Percentiles rank a stretch among this genome's conserved stretches.
Evolutionary conservation across 495 filamentous ascomycete genomes (phyloP).

Genomic region (Astrothelium subdiscretum): DNA sequence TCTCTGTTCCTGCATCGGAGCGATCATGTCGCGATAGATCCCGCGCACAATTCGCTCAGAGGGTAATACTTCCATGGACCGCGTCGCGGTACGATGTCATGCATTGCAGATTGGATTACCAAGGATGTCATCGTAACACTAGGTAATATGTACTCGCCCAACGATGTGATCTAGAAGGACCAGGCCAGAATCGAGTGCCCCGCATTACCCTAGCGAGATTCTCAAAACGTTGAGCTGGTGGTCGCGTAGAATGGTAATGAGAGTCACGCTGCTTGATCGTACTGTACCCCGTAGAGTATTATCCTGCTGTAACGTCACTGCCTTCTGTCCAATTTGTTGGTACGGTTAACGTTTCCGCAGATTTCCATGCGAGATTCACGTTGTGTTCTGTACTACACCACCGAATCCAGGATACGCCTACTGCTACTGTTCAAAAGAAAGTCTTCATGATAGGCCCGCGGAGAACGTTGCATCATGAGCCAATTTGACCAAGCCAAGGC

Average conservation of each 20-base stretch:
- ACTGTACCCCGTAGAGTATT: background rate
- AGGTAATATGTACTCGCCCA: background rate
- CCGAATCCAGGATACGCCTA: background rate
- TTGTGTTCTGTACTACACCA: background rate
- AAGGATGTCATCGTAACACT: too few species aligned
- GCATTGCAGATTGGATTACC: background rate
- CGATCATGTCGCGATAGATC: background rate
- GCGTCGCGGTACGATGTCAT: background rate
- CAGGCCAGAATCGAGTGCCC: background rate
- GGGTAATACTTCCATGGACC: too few species aligned
- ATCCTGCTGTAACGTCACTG: too few species aligned
- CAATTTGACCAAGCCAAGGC: slow-evolving; percentile 30
- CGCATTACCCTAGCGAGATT: background rate
- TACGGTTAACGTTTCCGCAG: background rate
- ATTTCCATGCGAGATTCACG: background rate
- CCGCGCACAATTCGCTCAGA: background rate
- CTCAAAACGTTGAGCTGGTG: background rate
- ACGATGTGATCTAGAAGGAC: too few species aligned
- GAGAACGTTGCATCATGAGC: slow-evolving; percentile 4
- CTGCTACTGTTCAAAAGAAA: background rate
- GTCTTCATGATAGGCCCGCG: background rate
- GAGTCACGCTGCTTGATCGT: background rate
- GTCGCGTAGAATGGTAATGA: background rate
- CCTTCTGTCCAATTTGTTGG: background rate
- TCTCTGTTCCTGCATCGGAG: background rate